phyloP scores from a whole-genome alignment of 2,329 filamentous ascomycete genomes.

The Alternaria atra region DNA sequence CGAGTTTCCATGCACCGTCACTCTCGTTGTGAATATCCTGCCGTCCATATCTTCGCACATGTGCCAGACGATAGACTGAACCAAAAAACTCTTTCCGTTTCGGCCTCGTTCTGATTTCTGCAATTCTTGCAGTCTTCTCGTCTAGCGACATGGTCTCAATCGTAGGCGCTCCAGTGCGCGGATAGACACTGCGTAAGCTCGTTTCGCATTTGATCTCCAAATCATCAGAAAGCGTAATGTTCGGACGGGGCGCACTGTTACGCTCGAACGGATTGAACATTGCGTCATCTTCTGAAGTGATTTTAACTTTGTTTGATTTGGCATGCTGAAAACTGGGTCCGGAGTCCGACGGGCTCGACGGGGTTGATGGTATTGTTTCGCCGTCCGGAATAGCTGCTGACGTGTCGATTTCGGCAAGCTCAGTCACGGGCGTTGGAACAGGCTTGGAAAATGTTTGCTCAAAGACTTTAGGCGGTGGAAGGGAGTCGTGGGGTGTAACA shows the following conservation, averaged over 20 bases:
- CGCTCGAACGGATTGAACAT: slow-evolving; percentile 16
- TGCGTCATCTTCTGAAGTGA: background rate
- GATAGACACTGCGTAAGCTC: slow-evolving; percentile 19
- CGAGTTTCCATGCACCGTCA: slow-evolving; percentile 21
- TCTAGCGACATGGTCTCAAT: slow-evolving; percentile 29
- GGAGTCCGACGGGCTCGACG: background rate
- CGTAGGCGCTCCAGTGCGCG: slow-evolving; percentile 7
- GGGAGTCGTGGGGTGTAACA: background rate
- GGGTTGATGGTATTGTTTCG: background rate
- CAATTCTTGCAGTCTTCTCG: slow-evolving; percentile 33
- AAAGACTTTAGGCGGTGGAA: background rate
- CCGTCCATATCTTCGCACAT: slow-evolving; percentile 20
- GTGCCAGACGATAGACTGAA: slow-evolving; percentile 25
- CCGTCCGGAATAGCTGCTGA: background rate
- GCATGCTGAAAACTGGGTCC: background rate
- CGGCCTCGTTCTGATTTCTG: slow-evolving; percentile 42
- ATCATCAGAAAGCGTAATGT: background rate
- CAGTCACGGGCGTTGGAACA: background rate
- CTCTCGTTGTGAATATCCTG: slow-evolving; percentile 31
- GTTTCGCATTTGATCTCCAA: slow-evolving; percentile 5
- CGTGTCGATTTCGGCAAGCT: background rate
- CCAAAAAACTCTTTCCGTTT: slow-evolving; percentile 46
- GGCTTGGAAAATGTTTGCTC: background rate
- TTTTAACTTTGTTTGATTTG: background rate
- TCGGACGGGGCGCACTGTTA: background rate